Evolutionary conservation across 169 alveolate genomes (phyloP), one percentile per base, ranked within the genome.

Genomic region (Cardiosporidium cionae): DNA sequence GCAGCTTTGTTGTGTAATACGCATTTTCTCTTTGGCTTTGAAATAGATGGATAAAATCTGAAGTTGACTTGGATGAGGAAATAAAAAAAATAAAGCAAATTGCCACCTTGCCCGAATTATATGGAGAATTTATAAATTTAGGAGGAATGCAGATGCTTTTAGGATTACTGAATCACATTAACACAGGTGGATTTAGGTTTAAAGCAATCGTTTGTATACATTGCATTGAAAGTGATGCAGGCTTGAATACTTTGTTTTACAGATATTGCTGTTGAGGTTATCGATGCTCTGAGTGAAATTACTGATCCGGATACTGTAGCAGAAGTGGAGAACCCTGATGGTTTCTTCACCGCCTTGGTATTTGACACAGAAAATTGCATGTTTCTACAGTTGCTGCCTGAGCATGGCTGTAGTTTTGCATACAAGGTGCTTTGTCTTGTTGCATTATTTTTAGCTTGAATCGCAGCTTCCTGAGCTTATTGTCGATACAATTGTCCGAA

Each of bases 11-110:
- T n/a, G n/a, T n/a, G n/a, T n/a, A n/a, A n/a, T n/a, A n/a, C n/a
- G n/a, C n/a, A n/a, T n/a, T n/a, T n/a, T n/a, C n/a, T n/a, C n/a
- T n/a, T n/a, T n/a, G n/a, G n/a, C n/a, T n/a, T n/a, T n/a, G n/a
- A n/a, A n/a, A n/a, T n/a, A 74, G 80, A 16, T 73, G 80, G 80
- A 64, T 86, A 16, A 86, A 84, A 72, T 80, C 89, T n/a, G 91
- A 86, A 34, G 91, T 86, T 3, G 91, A 86, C 52, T 63, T 86
- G 65, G 91, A 86, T 22, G 91, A 86, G 28, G 90, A 86, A 71
- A 79, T 86, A 9, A 35, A 77, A n/a, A 36, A 68, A 33, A 78
- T 84, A 72, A 32, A 68, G 22, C 84, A 76, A 36, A 32, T 86
- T 33, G 70, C 90, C 0, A 74, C 91, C 5, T 34, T 35, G 22